phyloP scores from a whole-genome alignment of 768 basidiomycete genomes.

The Zangia roseola region DNA sequence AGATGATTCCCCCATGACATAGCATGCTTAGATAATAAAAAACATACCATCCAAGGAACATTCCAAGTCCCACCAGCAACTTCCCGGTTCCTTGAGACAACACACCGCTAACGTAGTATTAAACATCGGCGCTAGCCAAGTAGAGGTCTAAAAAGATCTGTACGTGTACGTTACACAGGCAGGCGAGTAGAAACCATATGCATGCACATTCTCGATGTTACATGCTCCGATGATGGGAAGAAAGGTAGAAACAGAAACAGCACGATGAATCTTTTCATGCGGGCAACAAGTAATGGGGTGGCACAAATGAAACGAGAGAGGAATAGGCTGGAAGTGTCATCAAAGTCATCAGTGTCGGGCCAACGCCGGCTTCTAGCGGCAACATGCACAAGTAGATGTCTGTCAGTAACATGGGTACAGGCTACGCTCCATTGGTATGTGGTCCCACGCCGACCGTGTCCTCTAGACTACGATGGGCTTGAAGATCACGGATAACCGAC shows the following conservation, averaged over 20 bases:
- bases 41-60: constrained; percentile 15
- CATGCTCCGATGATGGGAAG: constrained; percentile 21
- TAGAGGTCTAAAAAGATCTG: constrained; percentile 27
- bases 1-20: constrained; percentile 34
- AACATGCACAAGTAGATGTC: constrained; percentile 16
- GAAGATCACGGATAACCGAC: constrained; percentile 81
- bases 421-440: constrained; percentile 31
- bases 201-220: constrained; percentile 27
- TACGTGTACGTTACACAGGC: constrained; percentile 25
- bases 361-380: constrained; percentile 14
- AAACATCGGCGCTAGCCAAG: constrained; percentile 12
- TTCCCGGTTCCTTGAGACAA: neutral
- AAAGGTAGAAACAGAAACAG: constrained; percentile 6
- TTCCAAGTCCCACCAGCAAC: neutral
- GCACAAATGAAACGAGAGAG: constrained; percentile 18
- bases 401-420: constrained; percentile 11
- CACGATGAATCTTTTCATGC: constrained; percentile 18
- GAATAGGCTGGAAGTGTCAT: constrained; percentile 27
- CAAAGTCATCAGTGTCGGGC: constrained; percentile 28
- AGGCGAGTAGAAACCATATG: constrained; percentile 19
- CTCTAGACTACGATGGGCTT: constrained; percentile 83
- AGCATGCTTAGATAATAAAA: constrained; percentile 33
- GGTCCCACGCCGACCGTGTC: constrained; percentile 39
- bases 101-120: neutral
- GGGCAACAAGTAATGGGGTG: constrained; percentile 10